Evolutionary conservation across 352 stramenopile genomes (phyloP).

Genomic region (Pythium periplocum): DNA sequence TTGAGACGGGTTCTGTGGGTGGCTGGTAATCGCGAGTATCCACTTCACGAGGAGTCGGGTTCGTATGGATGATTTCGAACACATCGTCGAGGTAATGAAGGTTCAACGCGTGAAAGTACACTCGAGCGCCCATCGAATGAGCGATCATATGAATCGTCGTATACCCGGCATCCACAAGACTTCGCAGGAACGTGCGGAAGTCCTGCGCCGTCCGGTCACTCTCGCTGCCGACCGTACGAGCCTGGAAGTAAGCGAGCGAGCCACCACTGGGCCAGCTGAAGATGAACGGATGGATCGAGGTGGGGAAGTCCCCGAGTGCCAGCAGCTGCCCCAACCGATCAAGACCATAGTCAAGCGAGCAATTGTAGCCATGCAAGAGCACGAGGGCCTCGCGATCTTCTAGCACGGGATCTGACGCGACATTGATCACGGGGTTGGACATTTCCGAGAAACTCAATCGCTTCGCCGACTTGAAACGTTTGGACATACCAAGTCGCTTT

Average conservation of each 20-base stretch:
- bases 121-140: conserved; percentile 33
- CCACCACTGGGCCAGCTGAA: conserved; percentile 73
- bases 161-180: conserved; percentile 30
- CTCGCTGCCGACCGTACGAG: conserved; percentile 15
- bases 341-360: conserved; percentile 60
- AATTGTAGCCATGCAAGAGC: conserved; percentile 68
- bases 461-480: conserved; percentile 15
- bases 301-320: conserved; percentile 57
- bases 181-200: conserved; percentile 24
- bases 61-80: conserved; percentile 7
- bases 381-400: conserved; percentile 38
- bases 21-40: not conserved
- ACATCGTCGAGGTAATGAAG: conserved; percentile 19
- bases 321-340: conserved; percentile 54
- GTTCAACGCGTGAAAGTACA: conserved; percentile 26
- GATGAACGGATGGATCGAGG: conserved; percentile 60
- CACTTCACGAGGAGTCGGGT: not conserved
- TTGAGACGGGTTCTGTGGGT: not conserved
- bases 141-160: conserved; percentile 28
- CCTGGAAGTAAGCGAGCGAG: conserved; percentile 50
- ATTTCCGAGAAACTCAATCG: conserved; percentile 16
- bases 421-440: conserved; percentile 15
- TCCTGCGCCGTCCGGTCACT: conserved; percentile 23
- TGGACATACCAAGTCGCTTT: conserved; percentile 2
- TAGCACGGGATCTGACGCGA: not conserved